These are phyloP conservation scores for Fonsecaea erecta DNA, from an alignment of 2,329 filamentous ascomycete genomes.

Conservation along the genomic window DNA sequence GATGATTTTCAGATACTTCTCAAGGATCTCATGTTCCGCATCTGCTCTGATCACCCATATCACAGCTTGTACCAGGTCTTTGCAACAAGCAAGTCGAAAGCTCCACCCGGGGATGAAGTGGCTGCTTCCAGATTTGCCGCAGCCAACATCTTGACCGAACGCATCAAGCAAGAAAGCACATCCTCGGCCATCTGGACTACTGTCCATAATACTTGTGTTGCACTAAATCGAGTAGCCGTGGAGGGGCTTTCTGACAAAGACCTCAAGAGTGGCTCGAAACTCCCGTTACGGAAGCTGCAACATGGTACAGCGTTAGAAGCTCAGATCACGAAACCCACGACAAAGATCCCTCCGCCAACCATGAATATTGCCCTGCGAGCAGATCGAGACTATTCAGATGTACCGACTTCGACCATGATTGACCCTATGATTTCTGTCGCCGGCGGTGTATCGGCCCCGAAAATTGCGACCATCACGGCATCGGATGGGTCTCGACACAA, in stretches of 20 bases:
- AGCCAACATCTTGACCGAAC: slow-evolving; percentile 69
- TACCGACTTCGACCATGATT: slow-evolving; percentile 76
- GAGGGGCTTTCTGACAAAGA: slow-evolving; percentile 58
- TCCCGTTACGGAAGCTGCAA: slow-evolving; percentile 66
- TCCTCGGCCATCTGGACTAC: slow-evolving; percentile 67
- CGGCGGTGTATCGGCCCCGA: slow-evolving; percentile 87
- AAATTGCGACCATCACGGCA: slow-evolving; percentile 82
- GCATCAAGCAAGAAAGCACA: slow-evolving; percentile 59
- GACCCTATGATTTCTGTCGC: slow-evolving; percentile 81
- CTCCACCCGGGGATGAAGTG: slow-evolving; percentile 68
- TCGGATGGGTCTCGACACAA: slow-evolving; percentile 81
- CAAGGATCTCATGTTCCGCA: slow-evolving; percentile 73
- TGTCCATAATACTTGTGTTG: slow-evolving; percentile 73
- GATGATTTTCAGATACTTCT: slow-evolving; percentile 77
- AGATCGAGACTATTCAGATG: slow-evolving; percentile 73
- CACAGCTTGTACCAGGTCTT: slow-evolving; percentile 98
- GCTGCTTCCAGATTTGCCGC: slow-evolving; percentile 75
- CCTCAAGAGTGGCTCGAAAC: slow-evolving; percentile 70
- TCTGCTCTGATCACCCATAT: slow-evolving; percentile 91
- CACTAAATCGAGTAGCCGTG: slow-evolving; percentile 58
- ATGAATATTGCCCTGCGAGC: slow-evolving; percentile 78
- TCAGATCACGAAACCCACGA: slow-evolving; percentile 59
- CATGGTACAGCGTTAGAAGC: slow-evolving; percentile 68
- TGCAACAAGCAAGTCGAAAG: slow-evolving; percentile 73
- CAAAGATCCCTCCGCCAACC: slow-evolving; percentile 83